phyloP scores from a whole-genome alignment of 805 yeast genomes.

The Cyberlindnera maclurae region DNA sequence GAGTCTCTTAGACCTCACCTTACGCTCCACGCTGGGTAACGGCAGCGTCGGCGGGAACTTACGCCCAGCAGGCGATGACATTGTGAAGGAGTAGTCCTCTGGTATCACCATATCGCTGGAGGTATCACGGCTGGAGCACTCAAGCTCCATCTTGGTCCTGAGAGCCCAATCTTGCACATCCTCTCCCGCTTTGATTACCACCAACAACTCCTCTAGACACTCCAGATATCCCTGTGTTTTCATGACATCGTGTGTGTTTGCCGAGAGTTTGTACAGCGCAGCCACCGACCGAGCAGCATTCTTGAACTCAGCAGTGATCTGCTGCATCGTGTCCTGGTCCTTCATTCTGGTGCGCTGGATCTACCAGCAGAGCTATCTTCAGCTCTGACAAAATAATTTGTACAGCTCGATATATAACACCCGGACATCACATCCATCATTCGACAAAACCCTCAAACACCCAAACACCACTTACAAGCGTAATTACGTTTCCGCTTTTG shows the following conservation, averaged over 20 bases:
- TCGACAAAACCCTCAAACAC: no score
- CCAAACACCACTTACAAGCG: not conserved
- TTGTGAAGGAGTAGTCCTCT: conserved; percentile 13
- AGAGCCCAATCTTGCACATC: conserved; percentile 50
- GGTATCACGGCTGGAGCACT: not conserved
- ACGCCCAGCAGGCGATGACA: conserved; percentile 8
- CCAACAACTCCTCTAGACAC: conserved; percentile 50
- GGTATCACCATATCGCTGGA: conserved; percentile 6
- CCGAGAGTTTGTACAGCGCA: conserved; percentile 21
- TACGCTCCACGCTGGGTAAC: conserved; percentile 5
- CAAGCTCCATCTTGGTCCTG: conserved; percentile 38
- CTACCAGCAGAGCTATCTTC: not conserved
- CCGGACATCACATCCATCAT: conserved; percentile 1
- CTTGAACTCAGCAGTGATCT: conserved; percentile 46
- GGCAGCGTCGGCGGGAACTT: conserved; percentile 21
- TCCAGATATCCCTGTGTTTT: conserved; percentile 54
- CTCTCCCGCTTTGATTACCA: conserved; percentile 28
- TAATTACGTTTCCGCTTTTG: conserved; percentile 1
- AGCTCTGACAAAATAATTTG: no score
- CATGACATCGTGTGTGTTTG: not conserved
- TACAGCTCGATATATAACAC: not conserved
- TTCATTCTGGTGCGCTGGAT: not conserved
- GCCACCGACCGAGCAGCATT: conserved; percentile 63
- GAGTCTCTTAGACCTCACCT: not conserved
- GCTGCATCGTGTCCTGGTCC: conserved; percentile 1